Base-by-base conservation (phyloP, 2,329 filamentous ascomycete genomes). In the Ceratocystis diversiconidia region DNA sequence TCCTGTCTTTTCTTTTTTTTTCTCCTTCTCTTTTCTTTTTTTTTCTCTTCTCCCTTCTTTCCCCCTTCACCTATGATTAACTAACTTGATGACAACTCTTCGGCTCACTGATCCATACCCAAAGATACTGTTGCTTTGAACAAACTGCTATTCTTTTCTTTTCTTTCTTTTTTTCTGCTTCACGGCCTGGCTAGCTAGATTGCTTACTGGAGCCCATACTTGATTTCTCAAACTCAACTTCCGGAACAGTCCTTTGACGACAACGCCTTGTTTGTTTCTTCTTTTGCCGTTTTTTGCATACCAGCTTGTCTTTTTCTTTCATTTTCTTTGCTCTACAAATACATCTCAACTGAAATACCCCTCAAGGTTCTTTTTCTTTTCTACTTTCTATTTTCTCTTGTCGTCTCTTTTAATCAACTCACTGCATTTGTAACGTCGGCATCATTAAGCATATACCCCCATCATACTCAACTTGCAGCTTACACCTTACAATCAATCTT, bases 371-470 rank as follows among this genome's bases (percentile, higher is more conserved):
- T 28, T 50, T 5, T 61, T 55, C 43, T 52, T 36, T 28, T 63
- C n/a, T 65, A 46, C 19, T 55, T 52, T 25, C 48, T 25, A 44
- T 44, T 61, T 15, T 41, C 44, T 32, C 44, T 41, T 10, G 30
- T 61, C 36, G 60, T n/a, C 36, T 36, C n/a, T 41, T 28, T 44
- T 59, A 36, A 19, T 59, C 55, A 30, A 59, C 12, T 5, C 25
- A 36, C 55, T 59, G 55, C 55, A 59, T 59, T 59, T 48, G 36
- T 50, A 22, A 50, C 22, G 32, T 48, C 61, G 36, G 25, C 61
- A 62, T 62, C 44, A 48, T 46, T 30, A 17, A 25, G 25, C 46
- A 32, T 48, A 62, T 62, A 62, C 6, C 61, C 17, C 28, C 19
- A 52, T 52, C 12, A 25, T 36, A 36, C 32, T 36, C 32, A 12